A percentile compares a stretch with the other conserved stretches of the same genome.
phyloP scores from a whole-genome alignment of 805 yeast genomes.

The Novakomyces olei region DNA sequence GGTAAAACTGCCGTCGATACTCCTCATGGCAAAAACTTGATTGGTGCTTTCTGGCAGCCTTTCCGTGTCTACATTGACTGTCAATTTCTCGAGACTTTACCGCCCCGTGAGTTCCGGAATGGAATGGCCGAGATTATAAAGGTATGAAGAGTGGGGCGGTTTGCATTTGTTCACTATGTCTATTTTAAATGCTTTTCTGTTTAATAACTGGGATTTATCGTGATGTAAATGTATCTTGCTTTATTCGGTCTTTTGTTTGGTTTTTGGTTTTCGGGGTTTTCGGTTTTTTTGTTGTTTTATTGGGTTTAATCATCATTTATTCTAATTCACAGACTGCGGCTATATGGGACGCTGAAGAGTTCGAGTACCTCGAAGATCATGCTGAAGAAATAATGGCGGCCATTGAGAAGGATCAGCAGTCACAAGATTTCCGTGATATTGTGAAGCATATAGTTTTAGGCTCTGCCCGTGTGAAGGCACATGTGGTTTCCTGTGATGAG shows the following conservation, averaged over 20 bases:
- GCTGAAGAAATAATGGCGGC: slow-evolving; percentile 46
- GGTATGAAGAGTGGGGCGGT: no score
- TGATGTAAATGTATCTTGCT: no score
- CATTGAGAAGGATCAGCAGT: slow-evolving; percentile 41
- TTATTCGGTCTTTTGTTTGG: no score
- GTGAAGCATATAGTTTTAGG: slow-evolving; percentile 60
- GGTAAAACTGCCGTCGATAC: slow-evolving; percentile 98
- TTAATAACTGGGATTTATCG: no score
- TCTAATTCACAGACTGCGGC: slow-evolving; percentile 76
- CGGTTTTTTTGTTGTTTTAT: no score
- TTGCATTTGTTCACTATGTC: slow-evolving; percentile 4
- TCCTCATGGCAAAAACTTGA: slow-evolving; percentile 80
- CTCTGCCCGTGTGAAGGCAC: slow-evolving; percentile 76
- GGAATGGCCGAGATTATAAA: slow-evolving; percentile 97
- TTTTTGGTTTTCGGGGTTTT: no score
- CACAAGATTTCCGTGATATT: slow-evolving; percentile 47
- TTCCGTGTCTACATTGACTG: slow-evolving; percentile 69
- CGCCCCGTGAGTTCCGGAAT: slow-evolving; percentile 82
- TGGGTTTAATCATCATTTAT: background rate
- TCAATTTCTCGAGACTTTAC: slow-evolving; percentile 65
- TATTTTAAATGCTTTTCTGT: no score
- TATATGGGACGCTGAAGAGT: slow-evolving; percentile 83
- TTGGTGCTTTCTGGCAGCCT: slow-evolving; percentile 98
- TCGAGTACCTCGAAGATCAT: slow-evolving; percentile 58
- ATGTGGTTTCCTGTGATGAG: slow-evolving; percentile 82